Percentiles rank a stretch among this genome's conserved stretches.
These are phyloP conservation scores for Piper longum DNA, from an alignment of 164 flowering plant species.

Conservation along the genomic window DNA sequence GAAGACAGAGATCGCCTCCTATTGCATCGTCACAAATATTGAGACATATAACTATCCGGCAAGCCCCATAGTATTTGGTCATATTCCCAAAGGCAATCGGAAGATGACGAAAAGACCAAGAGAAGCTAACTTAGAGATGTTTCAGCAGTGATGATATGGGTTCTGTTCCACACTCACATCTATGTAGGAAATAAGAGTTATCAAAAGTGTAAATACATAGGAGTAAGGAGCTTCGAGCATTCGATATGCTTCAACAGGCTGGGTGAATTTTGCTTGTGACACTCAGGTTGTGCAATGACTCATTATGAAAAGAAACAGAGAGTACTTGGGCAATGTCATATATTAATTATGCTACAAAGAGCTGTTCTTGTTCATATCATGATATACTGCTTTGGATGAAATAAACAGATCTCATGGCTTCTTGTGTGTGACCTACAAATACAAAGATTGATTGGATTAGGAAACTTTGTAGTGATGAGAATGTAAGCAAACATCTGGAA, in stretches of 20 bases:
- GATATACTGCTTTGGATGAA: too few relatives aligned
- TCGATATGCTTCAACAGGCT: constrained; percentile 12
- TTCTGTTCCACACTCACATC: neutral
- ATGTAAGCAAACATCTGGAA: too few relatives aligned
- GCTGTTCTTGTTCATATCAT: constrained; percentile 1
- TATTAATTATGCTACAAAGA: neutral
- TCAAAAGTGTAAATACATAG: constrained; percentile 7
- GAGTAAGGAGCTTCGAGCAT: neutral
- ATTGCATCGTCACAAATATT: constrained; percentile 60
- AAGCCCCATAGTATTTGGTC: constrained; percentile 11
- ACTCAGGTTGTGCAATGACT: constrained; percentile 15
- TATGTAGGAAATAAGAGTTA: neutral
- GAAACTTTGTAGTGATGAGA: too few relatives aligned
- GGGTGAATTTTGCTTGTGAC: constrained; percentile 53
- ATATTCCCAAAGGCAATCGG: constrained; percentile 18
- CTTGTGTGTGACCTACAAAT: too few relatives aligned
- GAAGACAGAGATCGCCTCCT: constrained; percentile 31
- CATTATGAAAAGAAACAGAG: neutral
- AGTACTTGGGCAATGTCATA: neutral
- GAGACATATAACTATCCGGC: constrained; percentile 9
- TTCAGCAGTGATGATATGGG: constrained; percentile 13
- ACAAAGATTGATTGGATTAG: too few relatives aligned
- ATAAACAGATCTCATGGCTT: too few relatives aligned
- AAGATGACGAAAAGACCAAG: constrained; percentile 22
- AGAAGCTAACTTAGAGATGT: constrained; percentile 12